Percentiles rank a stretch among this genome's conserved stretches.
phyloP scores from a whole-genome alignment of 2,329 filamentous ascomycete genomes.

The Alternaria infectoria region DNA sequence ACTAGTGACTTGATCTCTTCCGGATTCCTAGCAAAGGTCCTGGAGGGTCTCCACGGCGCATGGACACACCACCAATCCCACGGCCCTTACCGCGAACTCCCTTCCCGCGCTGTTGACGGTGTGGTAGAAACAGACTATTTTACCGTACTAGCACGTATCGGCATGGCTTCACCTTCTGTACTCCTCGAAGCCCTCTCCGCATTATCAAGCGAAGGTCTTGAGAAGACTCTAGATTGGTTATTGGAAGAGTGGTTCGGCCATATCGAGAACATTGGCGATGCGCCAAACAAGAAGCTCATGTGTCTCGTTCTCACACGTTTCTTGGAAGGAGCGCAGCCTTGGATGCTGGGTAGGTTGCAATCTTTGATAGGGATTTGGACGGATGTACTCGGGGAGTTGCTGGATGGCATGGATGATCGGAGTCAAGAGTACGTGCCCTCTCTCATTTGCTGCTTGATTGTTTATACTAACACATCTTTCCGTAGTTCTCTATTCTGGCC shows the following conservation, averaged over 20 bases:
- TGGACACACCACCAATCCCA: conserved; percentile 73
- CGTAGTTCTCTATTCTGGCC: conserved; percentile 53
- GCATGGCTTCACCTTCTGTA: conserved; percentile 72
- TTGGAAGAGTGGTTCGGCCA: conserved; percentile 70
- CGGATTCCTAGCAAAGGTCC: conserved; percentile 62
- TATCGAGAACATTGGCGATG: conserved; percentile 70
- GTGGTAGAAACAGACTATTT: conserved; percentile 87
- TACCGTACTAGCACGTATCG: conserved; percentile 78
- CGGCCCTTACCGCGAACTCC: conserved; percentile 71
- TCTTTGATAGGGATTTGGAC: conserved; percentile 80
- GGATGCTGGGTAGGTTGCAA: conserved; percentile 69
- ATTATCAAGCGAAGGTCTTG: conserved; percentile 25
- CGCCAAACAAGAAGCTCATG: conserved; percentile 72
- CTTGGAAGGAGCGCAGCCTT: conserved; percentile 66
- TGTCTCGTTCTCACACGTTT: conserved; percentile 75
- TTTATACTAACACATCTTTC: background rate
- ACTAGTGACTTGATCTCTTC: conserved; percentile 64
- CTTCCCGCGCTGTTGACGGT: conserved; percentile 71
- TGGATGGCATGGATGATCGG: conserved; percentile 63
- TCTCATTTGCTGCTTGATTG: background rate
- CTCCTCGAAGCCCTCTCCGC: conserved; percentile 65
- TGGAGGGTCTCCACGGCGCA: conserved; percentile 51
- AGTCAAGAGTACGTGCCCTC: conserved; percentile 40
- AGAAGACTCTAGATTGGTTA: conserved; percentile 54
- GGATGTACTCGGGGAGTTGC: conserved; percentile 69